phyloP scores from a whole-genome alignment of 163 green algal genomes.

The Volvox carteri region DNA sequence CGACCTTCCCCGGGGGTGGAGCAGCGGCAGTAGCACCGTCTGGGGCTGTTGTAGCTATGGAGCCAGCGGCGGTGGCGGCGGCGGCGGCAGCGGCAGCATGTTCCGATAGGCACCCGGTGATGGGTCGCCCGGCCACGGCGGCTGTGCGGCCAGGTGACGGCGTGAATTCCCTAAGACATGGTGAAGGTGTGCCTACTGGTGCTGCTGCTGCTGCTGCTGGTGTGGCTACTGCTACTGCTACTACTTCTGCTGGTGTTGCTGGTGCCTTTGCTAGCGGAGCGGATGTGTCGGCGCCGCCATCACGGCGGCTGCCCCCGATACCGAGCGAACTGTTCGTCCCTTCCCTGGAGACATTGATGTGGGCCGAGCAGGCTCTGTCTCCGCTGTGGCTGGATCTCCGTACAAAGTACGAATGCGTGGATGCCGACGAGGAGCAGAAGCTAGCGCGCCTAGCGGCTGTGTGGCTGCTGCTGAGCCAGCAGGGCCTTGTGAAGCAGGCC shows the following conservation, averaged over 20 bases:
- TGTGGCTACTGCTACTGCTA: no score
- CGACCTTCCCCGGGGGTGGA: no score
- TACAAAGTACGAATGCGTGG: not conserved
- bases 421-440: not conserved
- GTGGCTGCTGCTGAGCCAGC: conserved; percentile 9
- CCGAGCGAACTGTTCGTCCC: no score
- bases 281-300: no score
- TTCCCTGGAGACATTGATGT: not conserved
- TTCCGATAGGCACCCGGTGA: no score
- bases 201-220: not conserved
- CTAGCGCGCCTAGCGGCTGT: not conserved
- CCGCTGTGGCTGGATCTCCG: not conserved
- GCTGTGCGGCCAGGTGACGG: no score
- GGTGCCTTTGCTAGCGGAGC: no score
- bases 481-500: not conserved
- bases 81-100: not conserved
- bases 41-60: not conserved
- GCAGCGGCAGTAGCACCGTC: not conserved
- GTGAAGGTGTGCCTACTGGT: no score
- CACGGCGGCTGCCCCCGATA: no score
- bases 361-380: not conserved
- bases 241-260: no score
- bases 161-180: no score
- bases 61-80: not conserved
- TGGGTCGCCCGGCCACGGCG: no score